Percentiles rank a stretch among this genome's conserved stretches.
Evolutionary conservation across 257 asterid genomes (phyloP).

Genomic region (Solanum lignicaule): DNA sequence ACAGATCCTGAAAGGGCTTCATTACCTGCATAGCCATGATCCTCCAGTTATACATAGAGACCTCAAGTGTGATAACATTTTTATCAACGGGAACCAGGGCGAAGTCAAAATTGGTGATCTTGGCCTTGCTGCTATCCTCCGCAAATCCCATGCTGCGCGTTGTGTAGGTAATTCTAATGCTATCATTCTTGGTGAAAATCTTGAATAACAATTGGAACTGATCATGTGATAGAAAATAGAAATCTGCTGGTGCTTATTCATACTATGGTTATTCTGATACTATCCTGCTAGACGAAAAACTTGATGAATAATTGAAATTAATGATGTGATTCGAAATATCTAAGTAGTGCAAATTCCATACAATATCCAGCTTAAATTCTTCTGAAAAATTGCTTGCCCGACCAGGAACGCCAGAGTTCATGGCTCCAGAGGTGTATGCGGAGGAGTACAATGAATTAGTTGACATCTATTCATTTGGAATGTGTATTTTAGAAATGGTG

Average conservation of each 20-base stretch:
- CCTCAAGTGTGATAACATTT: conserved; percentile 87
- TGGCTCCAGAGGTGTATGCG: conserved; percentile 85
- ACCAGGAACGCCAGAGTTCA: conserved; percentile 87
- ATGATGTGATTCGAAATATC: not conserved
- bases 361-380: not conserved
- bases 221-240: not conserved
- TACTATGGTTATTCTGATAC: not conserved
- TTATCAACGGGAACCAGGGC: conserved; percentile 80
- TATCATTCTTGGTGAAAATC: not conserved
- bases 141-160: conserved; percentile 72
- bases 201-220: not conserved
- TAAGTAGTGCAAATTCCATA: not conserved
- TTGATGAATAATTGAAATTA: not conserved
- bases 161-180: conserved; percentile 55
- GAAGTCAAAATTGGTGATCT: conserved; percentile 90
- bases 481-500: conserved; percentile 91
- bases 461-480: conserved; percentile 77
- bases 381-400: not conserved
- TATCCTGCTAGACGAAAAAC: not conserved
- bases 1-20: conserved; percentile 74
- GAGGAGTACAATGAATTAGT: conserved; percentile 84
- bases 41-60: conserved; percentile 92
- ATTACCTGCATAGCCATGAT: conserved; percentile 69
- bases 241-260: not conserved
- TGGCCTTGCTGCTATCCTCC: conserved; percentile 77